phyloP scores from a whole-genome alignment of 257 asterid genomes.

The Solanum pimpinellifolium region DNA sequence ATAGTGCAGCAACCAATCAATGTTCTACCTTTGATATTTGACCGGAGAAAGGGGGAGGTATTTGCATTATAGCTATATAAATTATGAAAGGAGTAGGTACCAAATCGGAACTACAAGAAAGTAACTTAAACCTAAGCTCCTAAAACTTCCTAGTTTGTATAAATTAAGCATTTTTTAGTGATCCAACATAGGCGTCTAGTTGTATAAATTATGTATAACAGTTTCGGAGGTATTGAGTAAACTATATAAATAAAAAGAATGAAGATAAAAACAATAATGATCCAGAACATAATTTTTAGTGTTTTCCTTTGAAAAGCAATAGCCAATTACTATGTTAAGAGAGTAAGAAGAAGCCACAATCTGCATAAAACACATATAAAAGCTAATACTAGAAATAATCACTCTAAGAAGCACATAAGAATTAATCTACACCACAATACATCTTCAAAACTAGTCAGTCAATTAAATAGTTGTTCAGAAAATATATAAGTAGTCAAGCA shows the following conservation, averaged over 20 bases:
- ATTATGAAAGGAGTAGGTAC: not conserved
- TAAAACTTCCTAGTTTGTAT: too few relatives aligned
- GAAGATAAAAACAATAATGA: too few relatives aligned
- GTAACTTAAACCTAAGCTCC: not conserved
- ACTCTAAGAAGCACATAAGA: not conserved
- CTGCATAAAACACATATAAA: not conserved
- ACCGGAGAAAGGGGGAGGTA: too few relatives aligned
- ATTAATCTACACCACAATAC: not conserved
- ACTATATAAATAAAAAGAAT: too few relatives aligned
- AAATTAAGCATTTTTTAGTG: too few relatives aligned
- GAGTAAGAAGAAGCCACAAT: not conserved
- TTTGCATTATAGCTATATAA: too few relatives aligned
- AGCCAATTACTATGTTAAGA: too few relatives aligned
- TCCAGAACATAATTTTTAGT: too few relatives aligned
- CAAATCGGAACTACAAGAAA: not conserved
- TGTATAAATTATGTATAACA: too few relatives aligned
- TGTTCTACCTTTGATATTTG: too few relatives aligned
- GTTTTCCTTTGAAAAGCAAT: too few relatives aligned
- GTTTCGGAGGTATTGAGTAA: not conserved
- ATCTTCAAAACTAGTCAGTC: not conserved
- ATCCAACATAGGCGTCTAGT: not conserved
- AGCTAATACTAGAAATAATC: not conserved
- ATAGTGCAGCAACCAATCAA: too few relatives aligned
- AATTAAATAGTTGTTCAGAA: not conserved
- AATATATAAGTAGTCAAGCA: not conserved